Evolutionary conservation across 371 early-diverging fungal species (phyloP).

Genomic region (Apophysomyces sp.): DNA sequence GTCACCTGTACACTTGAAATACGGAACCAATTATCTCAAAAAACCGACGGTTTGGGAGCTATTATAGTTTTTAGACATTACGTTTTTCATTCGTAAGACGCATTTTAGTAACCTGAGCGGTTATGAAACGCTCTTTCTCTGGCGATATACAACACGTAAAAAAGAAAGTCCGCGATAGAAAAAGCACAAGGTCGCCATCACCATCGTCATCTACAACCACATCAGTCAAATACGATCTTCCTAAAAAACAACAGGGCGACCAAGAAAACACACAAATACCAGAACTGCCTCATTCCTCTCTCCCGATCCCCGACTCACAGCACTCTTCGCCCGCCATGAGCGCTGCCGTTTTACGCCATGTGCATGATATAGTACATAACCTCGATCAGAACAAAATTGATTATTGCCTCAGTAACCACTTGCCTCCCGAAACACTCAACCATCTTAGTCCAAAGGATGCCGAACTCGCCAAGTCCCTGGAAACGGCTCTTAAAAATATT

Average conservation of each 20-base stretch:
- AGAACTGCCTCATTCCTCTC: slow-evolving; percentile 4
- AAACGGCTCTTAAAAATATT: slow-evolving; percentile 32
- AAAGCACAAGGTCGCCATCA: slow-evolving; percentile 4
- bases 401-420: slow-evolving; percentile 28
- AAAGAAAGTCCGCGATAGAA: slow-evolving; percentile 7
- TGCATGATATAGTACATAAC: slow-evolving; percentile 33
- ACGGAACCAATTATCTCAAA: background rate
- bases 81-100: slow-evolving; percentile 6
- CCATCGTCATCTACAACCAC: slow-evolving; percentile 3
- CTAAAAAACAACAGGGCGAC: slow-evolving; percentile 10
- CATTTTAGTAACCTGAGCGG: slow-evolving; percentile 16
- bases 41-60: background rate
- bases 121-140: slow-evolving; percentile 31
- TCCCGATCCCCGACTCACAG: background rate
- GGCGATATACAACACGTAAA: slow-evolving; percentile 11
- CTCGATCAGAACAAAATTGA: slow-evolving; percentile 42
- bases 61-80: background rate
- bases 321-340: slow-evolving; percentile 12
- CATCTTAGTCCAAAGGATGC: slow-evolving; percentile 10
- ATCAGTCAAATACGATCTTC: background rate
- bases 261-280: background rate
- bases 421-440: slow-evolving; percentile 9
- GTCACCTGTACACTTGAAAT: slow-evolving; percentile 2
- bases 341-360: slow-evolving; percentile 21
- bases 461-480: slow-evolving; percentile 20